Base-by-base conservation (phyloP, 1,139 yeast species). In the Debaryomyces robertsiae region DNA sequence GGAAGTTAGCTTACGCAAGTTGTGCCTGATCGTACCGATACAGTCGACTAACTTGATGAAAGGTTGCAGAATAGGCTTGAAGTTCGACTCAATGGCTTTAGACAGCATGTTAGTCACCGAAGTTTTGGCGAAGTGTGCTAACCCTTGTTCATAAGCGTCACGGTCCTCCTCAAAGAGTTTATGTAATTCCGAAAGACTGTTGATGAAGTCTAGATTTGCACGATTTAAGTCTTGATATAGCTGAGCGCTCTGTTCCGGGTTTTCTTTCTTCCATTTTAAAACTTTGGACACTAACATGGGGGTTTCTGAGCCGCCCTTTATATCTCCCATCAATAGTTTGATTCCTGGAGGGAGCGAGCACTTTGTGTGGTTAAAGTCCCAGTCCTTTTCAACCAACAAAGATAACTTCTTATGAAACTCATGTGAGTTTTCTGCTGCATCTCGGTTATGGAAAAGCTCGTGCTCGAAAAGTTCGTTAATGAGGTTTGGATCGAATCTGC, bases 241-340 rank as follows among this genome's bases (percentile, higher is more conserved):
- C 24, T 63, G 52, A 1, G 53, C 50, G 27, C 93, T 75, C 36
- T 70, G 67, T 9, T 72, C 77, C 0, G 82, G 79, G 44, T 82
- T 65, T 0, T 59, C 62, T 18, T 65, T 60, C 46, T 79, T 75
- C 98, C 98, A 93, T 24, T 65, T 59, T 41, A 82, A 69, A 2
- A 93, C 94, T 49, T 78, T 79, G 2, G 85, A 72, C 0, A 93
- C 98, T 58, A 93, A 71, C 50, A 85, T 86, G 0, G 98, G 97
- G 0, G 98, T 93, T 55, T 90, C 95, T 0, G 96, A 87, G 0
- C 98, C 98, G 10, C 89, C 93, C 25, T 79, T 70, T 14, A 93
- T 87, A 61, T 94, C 98, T 5, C 98, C 98, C 96, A 93, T 88
- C 6, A 93, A 60, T 36, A 94, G 60, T 39, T 78, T 73, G 19